Evolutionary conservation across 2,329 filamentous ascomycete species (phyloP).

Genomic region (Fusarium paranaense): DNA sequence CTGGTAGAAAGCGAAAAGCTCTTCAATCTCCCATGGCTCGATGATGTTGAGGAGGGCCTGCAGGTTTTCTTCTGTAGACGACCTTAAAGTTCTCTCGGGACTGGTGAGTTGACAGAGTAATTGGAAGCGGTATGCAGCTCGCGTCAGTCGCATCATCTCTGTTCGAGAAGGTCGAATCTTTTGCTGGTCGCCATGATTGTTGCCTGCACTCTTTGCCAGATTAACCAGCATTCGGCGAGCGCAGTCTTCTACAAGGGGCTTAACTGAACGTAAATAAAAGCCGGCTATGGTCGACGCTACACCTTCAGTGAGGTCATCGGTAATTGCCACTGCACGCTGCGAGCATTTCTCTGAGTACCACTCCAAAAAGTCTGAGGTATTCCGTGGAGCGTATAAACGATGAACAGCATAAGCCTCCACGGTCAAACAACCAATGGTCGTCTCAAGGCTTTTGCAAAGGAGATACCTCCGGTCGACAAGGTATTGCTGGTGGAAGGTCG

Average conservation of each 20-base stretch:
- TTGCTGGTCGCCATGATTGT: neutral
- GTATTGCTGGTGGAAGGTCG: conserved; percentile 19
- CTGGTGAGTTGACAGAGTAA: conserved; percentile 10
- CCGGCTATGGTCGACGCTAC: neutral
- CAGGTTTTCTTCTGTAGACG: neutral
- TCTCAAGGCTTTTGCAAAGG: conserved; percentile 7
- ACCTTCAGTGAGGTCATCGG: neutral
- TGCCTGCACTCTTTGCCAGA: neutral
- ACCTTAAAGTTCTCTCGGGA: neutral
- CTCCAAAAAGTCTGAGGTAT: neutral
- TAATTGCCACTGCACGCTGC: neutral
- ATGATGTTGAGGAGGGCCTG: neutral
- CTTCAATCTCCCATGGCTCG: neutral
- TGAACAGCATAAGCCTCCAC: conserved; percentile 14
- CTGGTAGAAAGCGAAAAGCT: neutral
- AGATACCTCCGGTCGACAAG: conserved; percentile 11
- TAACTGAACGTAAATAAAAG: neutral
- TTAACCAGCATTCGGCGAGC: neutral
- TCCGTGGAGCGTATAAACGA: neutral
- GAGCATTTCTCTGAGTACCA: neutral
- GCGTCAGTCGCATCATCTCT: conserved; percentile 14
- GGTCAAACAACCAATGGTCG: neutral
- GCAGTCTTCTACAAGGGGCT: neutral
- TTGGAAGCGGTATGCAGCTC: conserved; percentile 26
- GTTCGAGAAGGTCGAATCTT: neutral